Base-by-base conservation (phyloP, 192 early-diverging fungal genomes). In the Coemansia sp. region DNA sequence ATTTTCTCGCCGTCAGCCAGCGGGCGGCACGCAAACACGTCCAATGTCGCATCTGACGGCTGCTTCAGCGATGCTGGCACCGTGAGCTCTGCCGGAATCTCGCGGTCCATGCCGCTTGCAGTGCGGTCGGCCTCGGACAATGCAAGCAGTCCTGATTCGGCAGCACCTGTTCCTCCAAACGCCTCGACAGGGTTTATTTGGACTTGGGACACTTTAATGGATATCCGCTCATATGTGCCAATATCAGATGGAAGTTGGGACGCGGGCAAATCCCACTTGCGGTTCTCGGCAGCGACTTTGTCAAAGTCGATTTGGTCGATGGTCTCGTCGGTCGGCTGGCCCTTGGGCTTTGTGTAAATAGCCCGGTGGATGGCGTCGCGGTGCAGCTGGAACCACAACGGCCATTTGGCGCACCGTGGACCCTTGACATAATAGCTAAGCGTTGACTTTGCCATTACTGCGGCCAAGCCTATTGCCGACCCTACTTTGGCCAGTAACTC, bases 221-320 rank as follows among this genome's bases (percentile, higher is more conserved):
- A 15, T 15, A 47, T 24, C 10, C 43, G 21, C 17, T 56, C 56
- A 23, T 47, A 66, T 19, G 39, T 61, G 37, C 72, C 77, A 29
- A 80, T 66, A 5, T 62, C 35, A 0, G 27, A 7, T 0, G 71
- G 68, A 11, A 74, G 25, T 14, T 67, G 53, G 24, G 56, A 27
- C 15, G 32, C 45, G 3, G 61, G 62, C 10, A 80, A 14, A 25
- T 73, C 62, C 57, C 54, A 62, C 22, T 71, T 65, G 17, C 45
- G 48, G 45, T 63, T 52, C 2, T 24, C 15, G 15, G 45, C 69
- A 11, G 64, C 65, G 2, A 80, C 49, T 23, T 54, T 23, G 1
- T 37, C 65, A 62, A 80, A 67, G 52, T 80, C 77, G 1, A 80
- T 54, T n/a, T 66, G 15, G n/a, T 70, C 67, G n/a, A 80, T 80